phyloP scores from a whole-genome alignment of 2,329 filamentous ascomycete genomes.

The Cercospora zeae-maydis region DNA sequence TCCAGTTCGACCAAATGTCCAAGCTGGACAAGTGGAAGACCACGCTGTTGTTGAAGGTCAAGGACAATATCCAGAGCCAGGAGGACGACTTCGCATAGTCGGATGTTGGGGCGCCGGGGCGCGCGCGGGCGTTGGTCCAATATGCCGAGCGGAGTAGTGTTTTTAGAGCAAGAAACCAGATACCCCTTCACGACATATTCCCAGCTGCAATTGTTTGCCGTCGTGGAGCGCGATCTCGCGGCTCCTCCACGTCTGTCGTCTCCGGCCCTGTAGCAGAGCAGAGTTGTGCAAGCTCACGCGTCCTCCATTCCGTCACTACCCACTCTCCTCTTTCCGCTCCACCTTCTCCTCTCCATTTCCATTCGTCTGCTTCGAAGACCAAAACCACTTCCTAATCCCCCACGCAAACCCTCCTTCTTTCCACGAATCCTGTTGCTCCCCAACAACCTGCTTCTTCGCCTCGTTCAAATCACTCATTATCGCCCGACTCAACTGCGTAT shows the following conservation, averaged over 20 bases:
- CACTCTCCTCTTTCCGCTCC: background rate
- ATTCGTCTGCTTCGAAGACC: conserved; percentile 1
- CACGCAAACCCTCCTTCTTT: conserved; percentile 25
- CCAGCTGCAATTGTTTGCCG: background rate
- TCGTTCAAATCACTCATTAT: conserved; percentile 30
- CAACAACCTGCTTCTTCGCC: conserved; percentile 23
- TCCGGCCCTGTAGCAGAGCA: background rate
- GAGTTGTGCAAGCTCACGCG: background rate
- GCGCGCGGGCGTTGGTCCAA: background rate
- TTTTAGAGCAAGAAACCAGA: background rate
- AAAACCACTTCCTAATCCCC: conserved; percentile 28
- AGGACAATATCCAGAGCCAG: conserved; percentile 73
- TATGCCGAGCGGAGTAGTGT: background rate
- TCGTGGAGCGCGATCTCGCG: background rate
- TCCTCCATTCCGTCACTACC: background rate
- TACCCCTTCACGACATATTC: conserved; percentile 2
- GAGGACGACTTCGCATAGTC: conserved; percentile 64
- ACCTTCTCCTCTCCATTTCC: background rate
- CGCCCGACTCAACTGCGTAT: conserved; percentile 25
- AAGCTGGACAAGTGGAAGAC: conserved; percentile 98
- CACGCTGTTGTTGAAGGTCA: conserved; percentile 74
- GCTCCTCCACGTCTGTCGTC: background rate
- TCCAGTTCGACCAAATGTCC: conserved; percentile 85
- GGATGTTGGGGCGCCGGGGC: background rate
- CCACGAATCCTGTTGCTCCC: background rate